These are phyloP conservation scores for Arachis monticola DNA, from an alignment of 331 rosid genomes.

Conservation along the genomic window DNA sequence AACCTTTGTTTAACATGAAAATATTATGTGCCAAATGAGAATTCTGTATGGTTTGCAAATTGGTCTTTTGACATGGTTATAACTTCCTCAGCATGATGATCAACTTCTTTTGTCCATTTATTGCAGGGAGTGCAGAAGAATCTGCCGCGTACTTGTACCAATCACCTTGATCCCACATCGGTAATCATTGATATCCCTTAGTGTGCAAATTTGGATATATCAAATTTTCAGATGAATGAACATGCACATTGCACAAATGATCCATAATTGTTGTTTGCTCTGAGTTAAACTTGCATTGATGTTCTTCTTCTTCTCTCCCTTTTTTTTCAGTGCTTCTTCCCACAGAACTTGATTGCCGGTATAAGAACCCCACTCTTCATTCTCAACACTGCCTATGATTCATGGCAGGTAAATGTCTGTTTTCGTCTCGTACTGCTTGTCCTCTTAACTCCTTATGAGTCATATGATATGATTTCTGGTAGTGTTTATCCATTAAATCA, in stretches of 20 bases:
- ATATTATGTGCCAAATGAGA: background rate
- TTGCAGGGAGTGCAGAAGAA: constrained; percentile 64
- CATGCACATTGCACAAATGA: background rate
- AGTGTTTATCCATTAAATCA: constrained; percentile 11
- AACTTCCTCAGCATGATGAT: constrained; percentile 14
- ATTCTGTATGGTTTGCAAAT: constrained; percentile 24
- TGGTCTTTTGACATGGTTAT: constrained; percentile 31
- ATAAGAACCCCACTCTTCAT: constrained; percentile 79
- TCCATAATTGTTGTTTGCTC: constrained; percentile 26
- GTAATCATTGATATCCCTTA: constrained; percentile 51
- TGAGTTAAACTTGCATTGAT: constrained; percentile 13
- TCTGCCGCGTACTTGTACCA: constrained; percentile 66
- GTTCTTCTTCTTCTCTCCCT: constrained; percentile 6
- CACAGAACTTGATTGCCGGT: constrained; percentile 72
- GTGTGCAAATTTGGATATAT: constrained; percentile 8
- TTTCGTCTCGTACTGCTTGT: background rate
- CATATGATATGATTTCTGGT: background rate
- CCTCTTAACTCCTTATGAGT: constrained; percentile 12
- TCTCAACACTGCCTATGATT: constrained; percentile 85
- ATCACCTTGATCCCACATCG: constrained; percentile 82
- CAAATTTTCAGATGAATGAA: constrained; percentile 38
- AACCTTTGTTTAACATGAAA: constrained; percentile 33
- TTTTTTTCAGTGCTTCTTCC: constrained; percentile 85
- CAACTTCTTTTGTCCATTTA: constrained; percentile 35
- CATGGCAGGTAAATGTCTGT: constrained; percentile 73